phyloP scores from a whole-genome alignment of 371 early-diverging fungal species.

The Mucor saturninus region DNA sequence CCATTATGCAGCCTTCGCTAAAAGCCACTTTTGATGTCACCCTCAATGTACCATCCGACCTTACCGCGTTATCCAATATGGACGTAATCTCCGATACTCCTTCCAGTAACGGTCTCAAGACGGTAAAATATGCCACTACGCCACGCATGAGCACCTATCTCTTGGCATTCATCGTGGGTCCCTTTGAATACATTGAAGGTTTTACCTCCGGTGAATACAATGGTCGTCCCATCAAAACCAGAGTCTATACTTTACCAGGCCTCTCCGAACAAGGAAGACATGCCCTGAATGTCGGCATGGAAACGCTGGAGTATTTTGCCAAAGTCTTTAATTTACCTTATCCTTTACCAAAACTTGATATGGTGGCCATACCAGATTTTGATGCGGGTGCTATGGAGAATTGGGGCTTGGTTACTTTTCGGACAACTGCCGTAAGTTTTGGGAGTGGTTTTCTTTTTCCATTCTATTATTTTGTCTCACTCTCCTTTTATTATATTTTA shows the following conservation, averaged over 20 bases:
- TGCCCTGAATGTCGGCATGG: slow-evolving; percentile 76
- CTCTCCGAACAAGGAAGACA: slow-evolving; percentile 75
- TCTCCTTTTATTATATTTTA: neutral
- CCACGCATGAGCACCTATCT: slow-evolving; percentile 94
- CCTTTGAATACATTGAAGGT: slow-evolving; percentile 87
- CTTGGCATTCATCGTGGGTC: slow-evolving; percentile 89
- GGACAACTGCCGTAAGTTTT: slow-evolving; percentile 61
- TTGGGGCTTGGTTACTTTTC: slow-evolving; percentile 96
- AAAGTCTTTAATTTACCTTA: slow-evolving; percentile 85
- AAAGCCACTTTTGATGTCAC: slow-evolving; percentile 92
- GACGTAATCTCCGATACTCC: slow-evolving; percentile 54
- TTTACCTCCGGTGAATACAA: slow-evolving; percentile 65
- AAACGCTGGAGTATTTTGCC: slow-evolving; percentile 79
- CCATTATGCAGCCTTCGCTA: slow-evolving; percentile 59
- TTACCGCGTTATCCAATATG: slow-evolving; percentile 90
- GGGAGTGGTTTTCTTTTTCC: too few relatives aligned
- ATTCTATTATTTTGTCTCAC: too few relatives aligned
- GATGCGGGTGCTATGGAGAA: slow-evolving; percentile 92
- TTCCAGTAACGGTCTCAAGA: slow-evolving; percentile 29
- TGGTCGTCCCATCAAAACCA: slow-evolving; percentile 66
- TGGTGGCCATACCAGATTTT: slow-evolving; percentile 92
- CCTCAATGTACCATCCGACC: slow-evolving; percentile 68
- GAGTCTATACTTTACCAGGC: slow-evolving; percentile 82
- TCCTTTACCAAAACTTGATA: slow-evolving; percentile 89
- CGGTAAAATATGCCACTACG: slow-evolving; percentile 76